These are phyloP conservation scores for Teratosphaeria gauchensis DNA, from an alignment of 2,329 filamentous ascomycete species.

Conservation along the genomic window DNA sequence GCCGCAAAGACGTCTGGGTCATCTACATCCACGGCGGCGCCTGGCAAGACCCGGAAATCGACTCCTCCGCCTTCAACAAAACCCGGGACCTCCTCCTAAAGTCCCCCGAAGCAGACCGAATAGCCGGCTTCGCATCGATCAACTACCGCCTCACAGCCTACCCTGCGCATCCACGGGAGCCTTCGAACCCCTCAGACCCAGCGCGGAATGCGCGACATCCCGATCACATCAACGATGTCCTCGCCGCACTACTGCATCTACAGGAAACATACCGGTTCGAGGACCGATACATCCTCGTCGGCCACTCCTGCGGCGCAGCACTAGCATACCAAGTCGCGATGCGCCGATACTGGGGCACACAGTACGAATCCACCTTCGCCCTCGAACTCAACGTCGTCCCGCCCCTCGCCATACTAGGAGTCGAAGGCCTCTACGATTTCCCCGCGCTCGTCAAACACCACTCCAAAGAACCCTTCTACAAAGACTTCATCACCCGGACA, in stretches of 20 bases:
- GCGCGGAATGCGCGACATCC: slow-evolving; percentile 46
- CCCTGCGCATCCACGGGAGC: slow-evolving; percentile 33
- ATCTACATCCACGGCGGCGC: slow-evolving; percentile 43
- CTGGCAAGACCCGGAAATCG: slow-evolving; percentile 39
- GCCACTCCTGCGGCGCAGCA: slow-evolving; percentile 56
- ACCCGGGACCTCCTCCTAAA: slow-evolving; percentile 29
- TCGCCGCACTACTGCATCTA: slow-evolving; percentile 42
- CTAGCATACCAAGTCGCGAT: slow-evolving; percentile 53
- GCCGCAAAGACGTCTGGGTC: slow-evolving; percentile 17
- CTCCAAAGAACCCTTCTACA: slow-evolving; percentile 43
- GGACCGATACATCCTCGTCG: slow-evolving; percentile 45
- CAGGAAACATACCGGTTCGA: slow-evolving; percentile 36
- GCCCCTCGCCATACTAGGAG: slow-evolving; percentile 48
- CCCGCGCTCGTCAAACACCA: slow-evolving; percentile 41
- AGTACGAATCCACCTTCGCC: slow-evolving; percentile 18
- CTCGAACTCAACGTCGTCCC: slow-evolving; percentile 18
- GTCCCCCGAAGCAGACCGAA: slow-evolving; percentile 19
- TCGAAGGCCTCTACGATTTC: slow-evolving; percentile 60
- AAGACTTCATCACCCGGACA: slow-evolving; percentile 47
- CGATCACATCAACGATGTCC: slow-evolving; percentile 51
- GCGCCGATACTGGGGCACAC: slow-evolving; percentile 29
- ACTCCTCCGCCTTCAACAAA: slow-evolving; percentile 25
- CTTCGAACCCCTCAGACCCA: slow-evolving; percentile 37
- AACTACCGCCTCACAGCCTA: slow-evolving; percentile 55
- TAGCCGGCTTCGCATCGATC: slow-evolving; percentile 55